phyloP scores from a whole-genome alignment of 2,329 filamentous ascomycete genomes.

The Botrytis hyacinthi region DNA sequence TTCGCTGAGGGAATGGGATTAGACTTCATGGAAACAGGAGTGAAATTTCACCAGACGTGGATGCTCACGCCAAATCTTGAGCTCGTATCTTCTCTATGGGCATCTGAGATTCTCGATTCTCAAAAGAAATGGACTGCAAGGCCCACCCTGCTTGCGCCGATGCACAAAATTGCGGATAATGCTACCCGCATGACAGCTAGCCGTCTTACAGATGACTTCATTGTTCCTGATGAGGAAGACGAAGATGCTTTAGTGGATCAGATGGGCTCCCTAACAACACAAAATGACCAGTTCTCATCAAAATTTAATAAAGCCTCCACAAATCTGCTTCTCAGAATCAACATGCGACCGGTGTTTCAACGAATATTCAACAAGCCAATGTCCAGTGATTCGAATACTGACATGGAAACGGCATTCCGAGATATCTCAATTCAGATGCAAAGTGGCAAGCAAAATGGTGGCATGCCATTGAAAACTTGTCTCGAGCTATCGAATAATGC shows the following conservation, averaged over 20 bases:
- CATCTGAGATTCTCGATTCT: slow-evolving; percentile 18
- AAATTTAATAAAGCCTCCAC: neutral
- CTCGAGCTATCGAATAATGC: slow-evolving; percentile 30
- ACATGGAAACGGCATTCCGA: slow-evolving; percentile 5
- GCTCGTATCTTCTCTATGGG: slow-evolving; percentile 44
- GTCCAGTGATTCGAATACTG: neutral
- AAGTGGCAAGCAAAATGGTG: slow-evolving; percentile 22
- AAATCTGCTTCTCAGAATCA: slow-evolving; percentile 16
- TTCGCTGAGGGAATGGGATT: slow-evolving; percentile 20
- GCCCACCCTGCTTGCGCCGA: slow-evolving; percentile 22
- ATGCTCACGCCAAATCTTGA: slow-evolving; percentile 45
- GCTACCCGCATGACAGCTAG: slow-evolving; percentile 13
- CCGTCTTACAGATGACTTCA: slow-evolving; percentile 30
- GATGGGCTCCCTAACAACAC: neutral
- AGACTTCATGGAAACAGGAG: slow-evolving; percentile 38
- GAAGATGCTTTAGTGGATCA: slow-evolving; percentile 5
- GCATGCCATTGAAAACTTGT: slow-evolving; percentile 20
- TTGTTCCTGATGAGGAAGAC: slow-evolving; percentile 31
- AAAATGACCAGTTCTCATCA: neutral
- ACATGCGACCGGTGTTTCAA: slow-evolving; percentile 15
- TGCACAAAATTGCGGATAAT: slow-evolving; percentile 19
- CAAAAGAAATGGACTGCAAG: slow-evolving; percentile 5
- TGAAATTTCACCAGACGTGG: slow-evolving; percentile 50
- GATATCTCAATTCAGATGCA: slow-evolving; percentile 17
- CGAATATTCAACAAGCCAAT: slow-evolving; percentile 6